Evolutionary conservation across 805 yeast species (phyloP).

Genomic region (Groenewaldozyma salmanticensis): DNA sequence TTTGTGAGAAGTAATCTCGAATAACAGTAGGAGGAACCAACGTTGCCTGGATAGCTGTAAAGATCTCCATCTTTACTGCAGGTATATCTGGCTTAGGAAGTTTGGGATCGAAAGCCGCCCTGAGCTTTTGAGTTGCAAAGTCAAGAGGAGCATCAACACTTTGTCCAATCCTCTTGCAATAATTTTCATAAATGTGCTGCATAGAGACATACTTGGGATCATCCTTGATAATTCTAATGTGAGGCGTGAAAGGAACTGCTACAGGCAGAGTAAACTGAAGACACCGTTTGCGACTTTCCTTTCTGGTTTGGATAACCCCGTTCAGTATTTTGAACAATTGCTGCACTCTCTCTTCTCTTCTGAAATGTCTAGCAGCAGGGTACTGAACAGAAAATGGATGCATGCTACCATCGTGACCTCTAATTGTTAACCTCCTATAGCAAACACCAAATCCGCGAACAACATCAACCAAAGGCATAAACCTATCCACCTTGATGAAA

Average conservation of each 20-base stretch:
- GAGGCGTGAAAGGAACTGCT: constrained; percentile 92
- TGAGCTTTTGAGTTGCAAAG: constrained; percentile 71
- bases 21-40: constrained; percentile 79
- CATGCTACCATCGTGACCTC: constrained; percentile 87
- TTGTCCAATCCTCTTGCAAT: constrained; percentile 61
- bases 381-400: constrained; percentile 94
- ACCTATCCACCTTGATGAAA: constrained; percentile 87
- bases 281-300: constrained; percentile 79
- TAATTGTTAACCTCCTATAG: constrained; percentile 74
- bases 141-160: constrained; percentile 85
- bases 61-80: constrained; percentile 82
- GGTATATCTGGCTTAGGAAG: constrained; percentile 87
- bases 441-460: constrained; percentile 87
- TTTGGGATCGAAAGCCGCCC: constrained; percentile 89
- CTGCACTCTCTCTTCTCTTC: constrained; percentile 91
- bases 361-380: constrained; percentile 95
- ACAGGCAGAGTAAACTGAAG: constrained; percentile 79
- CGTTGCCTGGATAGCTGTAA: constrained; percentile 79
- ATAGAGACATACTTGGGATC: constrained; percentile 66
- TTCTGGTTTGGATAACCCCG: constrained; percentile 66
- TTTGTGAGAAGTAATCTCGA: constrained; percentile 61
- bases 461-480: constrained; percentile 78
- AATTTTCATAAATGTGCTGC: constrained; percentile 80
- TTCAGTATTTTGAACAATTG: constrained; percentile 86
- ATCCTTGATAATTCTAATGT: constrained; percentile 80